phyloP scores from a whole-genome alignment of 192 early-diverging fungal genomes.

The Coemansia sp. region DNA sequence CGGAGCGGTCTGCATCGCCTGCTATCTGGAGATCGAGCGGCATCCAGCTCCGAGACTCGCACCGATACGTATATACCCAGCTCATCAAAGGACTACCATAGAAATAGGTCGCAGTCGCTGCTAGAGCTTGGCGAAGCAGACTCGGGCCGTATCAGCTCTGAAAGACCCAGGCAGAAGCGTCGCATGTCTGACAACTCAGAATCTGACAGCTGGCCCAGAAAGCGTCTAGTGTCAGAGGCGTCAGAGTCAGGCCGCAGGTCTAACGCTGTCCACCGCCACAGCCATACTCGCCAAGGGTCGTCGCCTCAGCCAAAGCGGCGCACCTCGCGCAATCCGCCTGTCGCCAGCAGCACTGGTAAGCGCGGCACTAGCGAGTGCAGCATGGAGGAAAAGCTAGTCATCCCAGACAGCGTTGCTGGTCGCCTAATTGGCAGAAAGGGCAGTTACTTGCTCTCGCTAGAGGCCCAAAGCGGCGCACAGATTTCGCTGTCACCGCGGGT shows the following conservation, averaged over 20 bases:
- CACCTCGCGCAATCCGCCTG: not conserved
- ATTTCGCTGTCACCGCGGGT: conserved; percentile 40
- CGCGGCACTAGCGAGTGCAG: not conserved
- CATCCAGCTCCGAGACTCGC: not conserved
- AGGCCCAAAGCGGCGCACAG: conserved; percentile 29
- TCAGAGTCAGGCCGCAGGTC: not conserved
- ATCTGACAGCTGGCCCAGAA: not conserved
- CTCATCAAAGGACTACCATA: not conserved
- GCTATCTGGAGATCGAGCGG: conserved; percentile 20
- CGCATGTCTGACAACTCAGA: conserved; percentile 26
- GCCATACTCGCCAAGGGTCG: not conserved
- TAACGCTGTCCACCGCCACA: not conserved
- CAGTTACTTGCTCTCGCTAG: conserved; percentile 14
- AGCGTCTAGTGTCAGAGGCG: not conserved
- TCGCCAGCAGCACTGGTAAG: not conserved
- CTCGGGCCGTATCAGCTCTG: not conserved
- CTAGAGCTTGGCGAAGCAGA: conserved; percentile 1
- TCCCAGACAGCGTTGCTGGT: conserved; percentile 40
- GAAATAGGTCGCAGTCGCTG: conserved; percentile 35
- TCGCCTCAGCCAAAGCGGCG: not conserved
- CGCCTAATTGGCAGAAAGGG: conserved; percentile 50
- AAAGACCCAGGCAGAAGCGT: conserved; percentile 20
- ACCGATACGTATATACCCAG: conserved; percentile 4
- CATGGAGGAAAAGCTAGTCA: conserved; percentile 27
- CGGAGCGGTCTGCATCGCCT: conserved; percentile 29